These are phyloP conservation scores for Daldinia childiae DNA, from an alignment of 495 filamentous ascomycete genomes.

Conservation along the genomic window DNA sequence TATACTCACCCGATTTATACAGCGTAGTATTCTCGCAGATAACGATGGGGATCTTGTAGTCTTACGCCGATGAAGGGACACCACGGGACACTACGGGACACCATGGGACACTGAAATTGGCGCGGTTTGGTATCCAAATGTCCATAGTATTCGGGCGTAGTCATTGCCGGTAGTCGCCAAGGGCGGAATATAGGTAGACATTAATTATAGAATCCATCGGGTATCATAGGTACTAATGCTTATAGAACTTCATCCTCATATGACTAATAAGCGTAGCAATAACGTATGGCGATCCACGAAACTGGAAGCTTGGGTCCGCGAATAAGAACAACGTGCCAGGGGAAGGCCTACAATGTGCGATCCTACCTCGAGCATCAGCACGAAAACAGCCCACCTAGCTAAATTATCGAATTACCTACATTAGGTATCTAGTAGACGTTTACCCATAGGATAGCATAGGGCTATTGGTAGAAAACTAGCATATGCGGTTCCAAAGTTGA, in stretches of 20 bases:
- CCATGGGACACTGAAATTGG: not conserved
- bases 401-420: no score
- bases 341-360: not conserved
- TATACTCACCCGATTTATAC: not conserved
- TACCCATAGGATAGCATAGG: not conserved
- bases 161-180: not conserved
- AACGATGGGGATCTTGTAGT: not conserved
- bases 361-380: not conserved
- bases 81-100: not conserved
- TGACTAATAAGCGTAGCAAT: not conserved
- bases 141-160: not conserved
- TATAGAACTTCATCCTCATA: not conserved
- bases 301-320: constrained; percentile 6
- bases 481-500: not conserved
- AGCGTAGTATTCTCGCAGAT: not conserved
- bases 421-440: not conserved
- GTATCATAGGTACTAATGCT: not conserved
- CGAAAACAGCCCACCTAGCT: not conserved
- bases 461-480: not conserved
- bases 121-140: not conserved
- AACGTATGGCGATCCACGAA: constrained; percentile 6
- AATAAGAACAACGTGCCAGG: constrained; percentile 2
- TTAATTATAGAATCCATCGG: not conserved
- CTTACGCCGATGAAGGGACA: not conserved
- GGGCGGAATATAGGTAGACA: not conserved